Conservation (phyloP, 78 protist genomes). For the Mantamonas sphyraenae region DNA sequence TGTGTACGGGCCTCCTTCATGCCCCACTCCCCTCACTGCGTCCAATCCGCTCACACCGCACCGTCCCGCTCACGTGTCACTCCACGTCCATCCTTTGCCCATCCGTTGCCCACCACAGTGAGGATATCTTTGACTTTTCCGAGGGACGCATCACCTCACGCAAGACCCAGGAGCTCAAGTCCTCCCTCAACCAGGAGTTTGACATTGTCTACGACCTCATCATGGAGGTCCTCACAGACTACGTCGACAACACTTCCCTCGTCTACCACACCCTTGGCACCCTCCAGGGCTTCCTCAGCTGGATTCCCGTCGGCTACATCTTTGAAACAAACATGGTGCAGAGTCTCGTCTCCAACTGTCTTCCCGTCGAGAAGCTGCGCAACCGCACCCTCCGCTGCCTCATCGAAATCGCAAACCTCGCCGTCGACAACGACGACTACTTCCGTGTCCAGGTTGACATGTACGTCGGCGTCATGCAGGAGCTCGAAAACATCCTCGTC, state of each 20-base stretch:
- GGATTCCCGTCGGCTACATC: slow-evolving; percentile 95
- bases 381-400: slow-evolving; percentile 75
- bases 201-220: slow-evolving; percentile 72
- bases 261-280: slow-evolving; percentile 57
- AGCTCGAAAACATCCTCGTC: slow-evolving; percentile 32
- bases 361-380: slow-evolving; percentile 43
- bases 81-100: too few relatives aligned
- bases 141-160: slow-evolving; percentile 74
- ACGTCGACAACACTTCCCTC: slow-evolving; percentile 54
- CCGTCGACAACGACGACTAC: background rate
- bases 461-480: slow-evolving; percentile 24
- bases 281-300: slow-evolving; percentile 75
- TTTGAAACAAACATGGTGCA: slow-evolving; percentile 72
- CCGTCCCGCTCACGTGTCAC: too few relatives aligned
- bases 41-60: too few relatives aligned
- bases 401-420: slow-evolving; percentile 71
- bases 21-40: too few relatives aligned
- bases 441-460: slow-evolving; percentile 1
- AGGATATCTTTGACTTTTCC: slow-evolving; percentile 89
- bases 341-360: background rate
- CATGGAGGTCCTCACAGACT: slow-evolving; percentile 44
- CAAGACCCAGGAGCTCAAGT: slow-evolving; percentile 69
- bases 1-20: background rate
- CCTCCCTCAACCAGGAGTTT: slow-evolving; percentile 76
- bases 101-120: slow-evolving; percentile 1